Evolutionary conservation across 345 rosid genomes (phyloP), one percentile per base, ranked within the genome.

Genomic region (Eucalyptus rudis): DNA sequence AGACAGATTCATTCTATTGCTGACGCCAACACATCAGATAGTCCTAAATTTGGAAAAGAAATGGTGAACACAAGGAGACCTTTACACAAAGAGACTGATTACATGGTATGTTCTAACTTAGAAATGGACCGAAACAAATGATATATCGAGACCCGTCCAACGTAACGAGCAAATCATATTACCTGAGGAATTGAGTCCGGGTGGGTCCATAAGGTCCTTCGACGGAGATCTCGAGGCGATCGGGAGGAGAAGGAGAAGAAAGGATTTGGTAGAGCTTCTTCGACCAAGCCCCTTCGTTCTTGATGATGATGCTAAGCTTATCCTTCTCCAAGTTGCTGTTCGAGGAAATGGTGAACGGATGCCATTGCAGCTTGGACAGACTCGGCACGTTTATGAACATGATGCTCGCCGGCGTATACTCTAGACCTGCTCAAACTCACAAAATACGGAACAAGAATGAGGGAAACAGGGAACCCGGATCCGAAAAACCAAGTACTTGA

Each of bases 131-230:
- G 8, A 64, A 64, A 64, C 3, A n/a, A n/a, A 64, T n/a, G 6
- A 15, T 64, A 52, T 52, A 7, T 52, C 58, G 58, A 52, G 58
- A 52, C 58, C 58, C 58, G 20, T 52, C 58, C 58, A 20, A 52
- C 58, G 58, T 52, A 52, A 52, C 58, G 58, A 52, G 58, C 58
- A 52, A 52, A 52, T 7, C 58, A 52, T 52, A 64, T 17, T 12
- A 95, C 97, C 97, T 95, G 56, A 95, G 91, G 91, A 96, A 97
- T 83, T 96, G 89, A 64, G 96, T 92, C 29, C 96, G 93, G 85
- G 92, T 92, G 86, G 99, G 99, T 64, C 99, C 99, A 87, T 96
- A 96, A 56, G 99, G 99, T 49, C 99, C 99, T 93, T 96, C 99
- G n/a, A 96, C 90, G 1, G 98, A 93, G 83, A 94, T 94, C 45